phyloP scores from a whole-genome alignment of 2,329 filamentous ascomycete species.

The Aspergillus terreus region DNA sequence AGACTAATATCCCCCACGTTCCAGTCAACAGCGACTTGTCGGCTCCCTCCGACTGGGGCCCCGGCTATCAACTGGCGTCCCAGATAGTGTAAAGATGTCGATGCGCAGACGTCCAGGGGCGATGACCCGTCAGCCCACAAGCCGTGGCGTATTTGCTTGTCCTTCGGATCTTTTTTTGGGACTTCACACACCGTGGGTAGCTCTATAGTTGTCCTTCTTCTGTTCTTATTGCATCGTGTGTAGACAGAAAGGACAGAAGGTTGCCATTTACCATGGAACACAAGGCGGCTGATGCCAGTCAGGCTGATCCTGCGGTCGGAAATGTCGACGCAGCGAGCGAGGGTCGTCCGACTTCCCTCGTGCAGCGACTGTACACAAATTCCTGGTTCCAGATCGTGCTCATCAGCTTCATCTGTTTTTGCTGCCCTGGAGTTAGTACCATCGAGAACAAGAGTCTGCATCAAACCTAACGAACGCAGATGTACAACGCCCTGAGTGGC shows the following conservation, averaged over 20 bases:
- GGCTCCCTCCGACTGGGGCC: background rate
- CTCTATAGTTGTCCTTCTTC: too few relatives aligned
- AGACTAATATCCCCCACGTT: background rate
- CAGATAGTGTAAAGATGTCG: too few relatives aligned
- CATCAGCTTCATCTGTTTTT: slow-evolving; percentile 50
- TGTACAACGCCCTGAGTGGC: slow-evolving; percentile 48
- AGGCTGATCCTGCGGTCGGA: background rate
- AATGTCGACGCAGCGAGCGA: background rate
- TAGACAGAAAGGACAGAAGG: background rate
- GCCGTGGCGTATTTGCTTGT: too few relatives aligned
- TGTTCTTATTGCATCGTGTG: too few relatives aligned
- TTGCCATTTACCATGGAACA: background rate
- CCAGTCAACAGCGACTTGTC: background rate
- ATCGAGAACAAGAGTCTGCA: background rate
- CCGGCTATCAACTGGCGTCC: background rate
- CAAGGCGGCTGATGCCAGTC: background rate
- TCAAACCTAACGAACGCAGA: slow-evolving; percentile 23
- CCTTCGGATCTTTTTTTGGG: too few relatives aligned
- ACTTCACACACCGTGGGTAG: too few relatives aligned
- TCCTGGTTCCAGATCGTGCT: slow-evolving; percentile 49
- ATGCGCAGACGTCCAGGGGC: too few relatives aligned
- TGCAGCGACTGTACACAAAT: slow-evolving; percentile 17
- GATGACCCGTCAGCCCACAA: too few relatives aligned
- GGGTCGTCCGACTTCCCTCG: background rate
- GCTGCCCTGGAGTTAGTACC: slow-evolving; percentile 35